Evolutionary conservation across 768 basidiomycete genomes (phyloP), one percentile per base, ranked within the genome.

Genomic region (Xanthoconium purpureum): DNA sequence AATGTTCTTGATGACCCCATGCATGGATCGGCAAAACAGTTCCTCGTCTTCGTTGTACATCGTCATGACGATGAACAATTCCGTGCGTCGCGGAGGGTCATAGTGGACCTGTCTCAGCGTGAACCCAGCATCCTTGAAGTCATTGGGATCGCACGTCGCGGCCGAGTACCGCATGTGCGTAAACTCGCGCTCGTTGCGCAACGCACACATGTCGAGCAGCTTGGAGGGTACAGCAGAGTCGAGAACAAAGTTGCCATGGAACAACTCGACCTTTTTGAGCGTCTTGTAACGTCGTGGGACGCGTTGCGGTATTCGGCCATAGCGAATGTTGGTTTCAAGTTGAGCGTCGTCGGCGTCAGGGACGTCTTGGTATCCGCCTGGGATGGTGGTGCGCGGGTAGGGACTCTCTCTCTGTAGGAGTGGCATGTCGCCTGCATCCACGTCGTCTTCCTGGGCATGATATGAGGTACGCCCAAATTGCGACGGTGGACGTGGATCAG

Each of bases 1-100:
- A 43, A 98, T 80, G 63, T 98, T 98, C 80, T 91, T 93, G 72
- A 97, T 92, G 7, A 98, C 90, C 49, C 95, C 95, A 66, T 96
- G 90, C 91, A 98, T 94, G 0, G 95, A 92, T 40, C 94, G 75
- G 64, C 87, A 87, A 73, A 98, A 98, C 7, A 98, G 78, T 64
- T 87, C 83, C 69, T 96, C 94, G 63, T 91, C 85, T 65, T 94
- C 94, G 66, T 97, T 96, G 71, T 96, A 97, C 94, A 98, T 97
- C 14, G 95, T 98, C 84, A 98, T 89, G 42, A 97, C 95, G 63
- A 98, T 95, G 74, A 97, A 96, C 15, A 98, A 77, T 72, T 98
- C 96, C 35, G 95, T 97, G 35, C 89, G 80, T 18, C 95, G 79
- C 0, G 91, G 89, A 0, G 94, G 94, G 64, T 95, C 91, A 71